These are phyloP conservation scores for Talaromyces atroroseus DNA, from an alignment of 2,329 filamentous ascomycete genomes.

Conservation along the genomic window DNA sequence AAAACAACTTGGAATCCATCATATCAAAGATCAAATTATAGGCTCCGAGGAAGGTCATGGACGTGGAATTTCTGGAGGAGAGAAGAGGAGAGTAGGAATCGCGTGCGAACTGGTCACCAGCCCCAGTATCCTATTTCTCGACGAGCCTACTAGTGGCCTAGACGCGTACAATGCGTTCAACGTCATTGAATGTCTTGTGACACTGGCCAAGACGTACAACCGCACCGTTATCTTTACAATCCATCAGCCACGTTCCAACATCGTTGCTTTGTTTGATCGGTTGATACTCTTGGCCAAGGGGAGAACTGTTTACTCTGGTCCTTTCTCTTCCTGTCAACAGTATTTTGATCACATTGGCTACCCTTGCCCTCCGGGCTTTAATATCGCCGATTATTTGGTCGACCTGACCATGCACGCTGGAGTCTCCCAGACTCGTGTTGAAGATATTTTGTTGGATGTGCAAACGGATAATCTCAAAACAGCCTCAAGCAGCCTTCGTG, in stretches of 20 bases:
- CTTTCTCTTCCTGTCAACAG: conserved; percentile 77
- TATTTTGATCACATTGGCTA: conserved; percentile 94
- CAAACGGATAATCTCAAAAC: conserved; percentile 59
- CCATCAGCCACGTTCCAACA: conserved; percentile 95
- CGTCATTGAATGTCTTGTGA: conserved; percentile 92
- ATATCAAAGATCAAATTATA: conserved; percentile 91
- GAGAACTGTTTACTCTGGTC: conserved; percentile 86
- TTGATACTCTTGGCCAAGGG: conserved; percentile 87
- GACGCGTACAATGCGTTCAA: conserved; percentile 98
- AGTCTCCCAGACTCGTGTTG: conserved; percentile 48
- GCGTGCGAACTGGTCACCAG: conserved; percentile 97
- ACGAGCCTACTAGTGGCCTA: conserved; percentile 92
- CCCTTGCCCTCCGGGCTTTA: conserved; percentile 90
- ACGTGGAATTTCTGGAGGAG: conserved; percentile 91
- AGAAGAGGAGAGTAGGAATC: conserved; percentile 93
- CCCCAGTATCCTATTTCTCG: conserved; percentile 92
- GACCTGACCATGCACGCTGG: conserved; percentile 96
- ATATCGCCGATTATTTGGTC: conserved; percentile 96
- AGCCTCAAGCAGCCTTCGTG: conserved; percentile 78
- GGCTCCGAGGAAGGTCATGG: conserved; percentile 93
- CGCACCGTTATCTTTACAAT: conserved; percentile 97
- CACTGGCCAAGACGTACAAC: conserved; percentile 91
- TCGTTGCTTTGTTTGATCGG: conserved; percentile 92
- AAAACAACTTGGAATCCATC: conserved; percentile 87
- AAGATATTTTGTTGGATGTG: conserved; percentile 56